Base-by-base conservation (phyloP, 352 stramenopile species). In the Pythium insidiosum region DNA sequence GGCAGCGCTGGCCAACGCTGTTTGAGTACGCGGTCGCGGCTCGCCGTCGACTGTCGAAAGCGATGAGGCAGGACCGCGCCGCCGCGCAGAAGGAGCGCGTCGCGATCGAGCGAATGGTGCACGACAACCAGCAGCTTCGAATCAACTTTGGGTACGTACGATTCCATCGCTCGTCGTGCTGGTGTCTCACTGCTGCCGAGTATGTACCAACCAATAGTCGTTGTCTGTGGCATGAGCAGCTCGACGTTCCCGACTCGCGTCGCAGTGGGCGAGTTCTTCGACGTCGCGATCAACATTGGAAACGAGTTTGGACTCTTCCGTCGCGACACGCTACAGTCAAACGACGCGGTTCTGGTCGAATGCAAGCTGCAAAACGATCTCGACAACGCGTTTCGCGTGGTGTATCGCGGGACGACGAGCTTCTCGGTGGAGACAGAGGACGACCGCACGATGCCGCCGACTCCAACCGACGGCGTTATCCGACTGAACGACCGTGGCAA, bases 261-360 rank as follows among this genome's bases (percentile, higher is more conserved):
- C 40, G 56, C 61, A 5, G 20, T 84, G n/a, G 54, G 47, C 18
- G 43, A 69, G 33, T 84, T 66, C 48, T 68, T 88, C 38, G 61
- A 88, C 21, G 58, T 91, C 24, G 50, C 54, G 29, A 65, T 87
- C n/a, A 85, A 84, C 31, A 77, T 88, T 33, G 78, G 73, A 33
- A 91, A 91, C 50, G 78, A 91, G 44, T 91, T 91, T 37, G 78
- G 78, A 1, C 71, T 91, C 10, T 88, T 88, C 31, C 73, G 72
- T 19, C 68, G 78, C 5, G 66, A 74, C 25, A 73, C 72, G 28
- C 29, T 86, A 1, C 50, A 50, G 21, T 43, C 56, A 4, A 61
- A 56, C 22, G 66, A 84, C 29, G 43, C 38, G 10, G 67, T 87
- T 35, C 59, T 68, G 39, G 47, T 87, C 5, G 63, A 81, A 19